Percentiles rank a stretch among this genome's conserved stretches.
Evolutionary conservation across 352 stramenopile species (phyloP).

Genomic region (Stephanocyclus meneghinianus): DNA sequence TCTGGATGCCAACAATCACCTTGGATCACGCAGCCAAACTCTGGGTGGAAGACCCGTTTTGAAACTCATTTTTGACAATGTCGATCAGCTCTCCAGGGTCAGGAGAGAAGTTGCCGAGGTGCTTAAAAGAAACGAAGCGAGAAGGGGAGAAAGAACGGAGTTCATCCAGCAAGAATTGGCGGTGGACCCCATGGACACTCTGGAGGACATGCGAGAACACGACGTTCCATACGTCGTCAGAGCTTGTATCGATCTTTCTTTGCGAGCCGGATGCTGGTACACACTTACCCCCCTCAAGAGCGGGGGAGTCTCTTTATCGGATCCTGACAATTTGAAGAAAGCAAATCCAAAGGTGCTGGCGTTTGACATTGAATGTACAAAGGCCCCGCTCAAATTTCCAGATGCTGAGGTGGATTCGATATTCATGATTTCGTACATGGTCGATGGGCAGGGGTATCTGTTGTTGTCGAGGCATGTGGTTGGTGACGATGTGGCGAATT

Average conservation of each 20-base stretch:
- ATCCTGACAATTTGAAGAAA: conserved; percentile 72
- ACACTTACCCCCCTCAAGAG: conserved; percentile 84
- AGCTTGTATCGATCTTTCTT: conserved; percentile 93
- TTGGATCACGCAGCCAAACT: conserved; percentile 47
- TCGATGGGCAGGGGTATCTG: conserved; percentile 92
- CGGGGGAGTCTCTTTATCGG: conserved; percentile 48
- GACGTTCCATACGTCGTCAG: conserved; percentile 97
- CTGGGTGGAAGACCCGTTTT: conserved; percentile 58
- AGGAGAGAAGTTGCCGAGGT: conserved; percentile 73
- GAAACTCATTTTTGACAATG: conserved; percentile 82
- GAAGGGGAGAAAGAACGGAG: conserved; percentile 22
- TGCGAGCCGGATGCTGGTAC: conserved; percentile 97
- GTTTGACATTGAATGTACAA: conserved; percentile 99
- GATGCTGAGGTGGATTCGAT: conserved; percentile 92
- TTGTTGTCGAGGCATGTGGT: conserved; percentile 97
- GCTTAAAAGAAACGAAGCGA: conserved; percentile 49
- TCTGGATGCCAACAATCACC: conserved; percentile 73
- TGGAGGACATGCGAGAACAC: conserved; percentile 93
- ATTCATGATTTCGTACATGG: conserved; percentile 99
- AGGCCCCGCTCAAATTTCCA: conserved; percentile 98
- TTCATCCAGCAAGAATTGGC: background rate
- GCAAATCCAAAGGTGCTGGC: conserved; percentile 88
- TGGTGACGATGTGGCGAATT: conserved; percentile 95
- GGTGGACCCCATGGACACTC: conserved; percentile 13
- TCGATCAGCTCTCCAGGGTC: conserved; percentile 66